A percentile compares a stretch with the other conserved stretches of the same genome.
Evolutionary conservation across 192 early-diverging fungal species (phyloP).

Genomic region (Helicostylum pulchrum): DNA sequence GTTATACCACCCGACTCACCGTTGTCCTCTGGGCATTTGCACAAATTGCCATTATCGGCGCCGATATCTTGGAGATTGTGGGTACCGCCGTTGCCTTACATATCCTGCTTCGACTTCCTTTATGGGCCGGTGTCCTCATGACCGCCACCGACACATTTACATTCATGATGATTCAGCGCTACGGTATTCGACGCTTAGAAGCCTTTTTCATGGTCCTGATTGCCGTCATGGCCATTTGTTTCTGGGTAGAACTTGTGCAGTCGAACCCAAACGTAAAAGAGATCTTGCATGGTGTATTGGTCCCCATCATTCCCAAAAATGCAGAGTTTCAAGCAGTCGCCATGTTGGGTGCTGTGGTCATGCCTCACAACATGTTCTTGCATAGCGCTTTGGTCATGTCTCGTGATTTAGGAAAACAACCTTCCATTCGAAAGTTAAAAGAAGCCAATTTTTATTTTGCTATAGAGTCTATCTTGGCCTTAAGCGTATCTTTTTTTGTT

Average conservation of each 20-base stretch:
- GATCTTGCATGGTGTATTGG: constrained; percentile 51
- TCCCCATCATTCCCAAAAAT: constrained; percentile 52
- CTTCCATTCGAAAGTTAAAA: constrained; percentile 41
- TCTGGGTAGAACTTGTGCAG: constrained; percentile 63
- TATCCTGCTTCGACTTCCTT: constrained; percentile 65
- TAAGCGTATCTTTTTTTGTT: constrained; percentile 61
- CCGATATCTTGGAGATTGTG: constrained; percentile 78
- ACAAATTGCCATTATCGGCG: constrained; percentile 66
- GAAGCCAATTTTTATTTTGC: constrained; percentile 71
- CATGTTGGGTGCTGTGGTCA: constrained; percentile 67
- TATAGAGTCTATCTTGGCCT: constrained; percentile 57
- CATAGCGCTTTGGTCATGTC: constrained; percentile 76
- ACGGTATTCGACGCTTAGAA: constrained; percentile 69
- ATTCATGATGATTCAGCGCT: constrained; percentile 65
- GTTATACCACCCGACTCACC: constrained; percentile 47
- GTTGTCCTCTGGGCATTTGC: constrained; percentile 57
- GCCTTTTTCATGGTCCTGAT: constrained; percentile 72
- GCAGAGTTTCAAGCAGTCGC: constrained; percentile 64
- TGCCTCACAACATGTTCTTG: constrained; percentile 91
- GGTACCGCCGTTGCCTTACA: constrained; percentile 87
- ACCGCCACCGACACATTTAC: constrained; percentile 76
- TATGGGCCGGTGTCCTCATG: constrained; percentile 74
- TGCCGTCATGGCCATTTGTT: constrained; percentile 68
- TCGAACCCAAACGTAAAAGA: constrained; percentile 45
- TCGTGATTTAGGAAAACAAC: constrained; percentile 26